These are phyloP conservation scores for Jackrogersella minutella DNA, from an alignment of 495 filamentous ascomycete species.

Conservation along the genomic window DNA sequence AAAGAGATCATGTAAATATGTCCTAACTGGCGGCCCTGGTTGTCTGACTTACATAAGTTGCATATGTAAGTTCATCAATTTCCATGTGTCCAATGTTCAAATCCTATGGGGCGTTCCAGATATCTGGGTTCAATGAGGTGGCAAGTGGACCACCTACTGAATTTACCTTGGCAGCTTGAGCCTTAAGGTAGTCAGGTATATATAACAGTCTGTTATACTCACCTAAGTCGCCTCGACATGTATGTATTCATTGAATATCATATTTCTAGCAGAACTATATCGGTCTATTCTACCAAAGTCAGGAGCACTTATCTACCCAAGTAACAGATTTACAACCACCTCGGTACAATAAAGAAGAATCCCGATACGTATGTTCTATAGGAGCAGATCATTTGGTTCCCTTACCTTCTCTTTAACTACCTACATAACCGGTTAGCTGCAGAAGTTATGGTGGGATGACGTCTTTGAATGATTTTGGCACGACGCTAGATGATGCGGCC, in stretches of 20 bases:
- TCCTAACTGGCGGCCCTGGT: not conserved
- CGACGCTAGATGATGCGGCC: not conserved
- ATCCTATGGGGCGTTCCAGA: not conserved
- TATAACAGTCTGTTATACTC: no score
- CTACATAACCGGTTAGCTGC: not conserved
- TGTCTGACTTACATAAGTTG: not conserved
- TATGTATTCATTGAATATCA: no score
- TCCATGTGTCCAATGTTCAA: not conserved
- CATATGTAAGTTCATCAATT: conserved; percentile 2
- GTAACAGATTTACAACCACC: no score
- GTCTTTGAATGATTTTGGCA: conserved; percentile 13
- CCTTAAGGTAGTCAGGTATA: not conserved
- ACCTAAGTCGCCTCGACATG: no score
- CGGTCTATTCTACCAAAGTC: no score
- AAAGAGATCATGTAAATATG: no score
- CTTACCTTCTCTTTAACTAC: not conserved
- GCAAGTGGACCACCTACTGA: not conserved
- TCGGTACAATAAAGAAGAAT: no score
- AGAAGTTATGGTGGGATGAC: conserved; percentile 16
- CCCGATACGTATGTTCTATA: not conserved
- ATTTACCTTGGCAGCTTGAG: no score
- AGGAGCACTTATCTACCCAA: no score
- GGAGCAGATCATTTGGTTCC: conserved; percentile 5
- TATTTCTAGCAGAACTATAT: no score
- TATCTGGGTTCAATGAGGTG: not conserved